Evolutionary conservation across 176 grass and related monocot species (phyloP).

Genomic region (Miscanthus lutarioriparius): DNA sequence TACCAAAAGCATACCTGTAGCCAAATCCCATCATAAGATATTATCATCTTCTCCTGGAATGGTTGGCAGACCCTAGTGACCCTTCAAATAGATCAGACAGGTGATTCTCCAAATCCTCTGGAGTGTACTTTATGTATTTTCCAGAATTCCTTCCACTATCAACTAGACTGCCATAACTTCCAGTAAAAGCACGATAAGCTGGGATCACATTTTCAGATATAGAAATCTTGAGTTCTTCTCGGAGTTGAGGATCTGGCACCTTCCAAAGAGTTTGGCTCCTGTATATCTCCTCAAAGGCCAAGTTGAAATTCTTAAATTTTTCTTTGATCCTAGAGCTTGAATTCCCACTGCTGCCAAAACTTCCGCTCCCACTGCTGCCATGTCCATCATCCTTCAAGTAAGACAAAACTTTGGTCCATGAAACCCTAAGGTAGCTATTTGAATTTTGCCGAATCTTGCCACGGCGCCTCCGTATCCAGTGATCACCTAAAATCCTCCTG

Average conservation of each 20-base stretch:
- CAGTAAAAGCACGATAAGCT: constrained; percentile 91
- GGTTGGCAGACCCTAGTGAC: constrained; percentile 57
- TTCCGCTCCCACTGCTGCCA: constrained; percentile 43
- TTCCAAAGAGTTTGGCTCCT: constrained; percentile 89
- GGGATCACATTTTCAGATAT: constrained; percentile 94
- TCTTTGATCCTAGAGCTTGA: constrained; percentile 81
- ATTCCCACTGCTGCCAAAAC: constrained; percentile 58
- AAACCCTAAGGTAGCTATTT: constrained; percentile 82
- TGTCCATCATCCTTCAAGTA: constrained; percentile 85
- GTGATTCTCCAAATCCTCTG: constrained; percentile 87
- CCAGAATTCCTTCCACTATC: constrained; percentile 69
- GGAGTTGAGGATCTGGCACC: constrained; percentile 79
- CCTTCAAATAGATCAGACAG: constrained; percentile 90
- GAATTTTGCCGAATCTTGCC: constrained; percentile 84
- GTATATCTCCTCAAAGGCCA: constrained; percentile 87
- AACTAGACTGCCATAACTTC: constrained; percentile 75
- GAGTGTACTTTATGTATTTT: constrained; percentile 80
- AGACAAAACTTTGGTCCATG: constrained; percentile 88
- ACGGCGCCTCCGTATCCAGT: constrained; percentile 70
- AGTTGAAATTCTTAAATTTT: constrained; percentile 91
- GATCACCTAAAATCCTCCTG: constrained; percentile 81
- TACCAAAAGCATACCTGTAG: constrained; percentile 46
- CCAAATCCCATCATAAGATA: constrained; percentile 35
- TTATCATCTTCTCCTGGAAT: constrained; percentile 62
- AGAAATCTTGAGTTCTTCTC: constrained; percentile 96